Conservation (phyloP, 129 eudicot species). For the Scalesia atractyloides region DNA sequence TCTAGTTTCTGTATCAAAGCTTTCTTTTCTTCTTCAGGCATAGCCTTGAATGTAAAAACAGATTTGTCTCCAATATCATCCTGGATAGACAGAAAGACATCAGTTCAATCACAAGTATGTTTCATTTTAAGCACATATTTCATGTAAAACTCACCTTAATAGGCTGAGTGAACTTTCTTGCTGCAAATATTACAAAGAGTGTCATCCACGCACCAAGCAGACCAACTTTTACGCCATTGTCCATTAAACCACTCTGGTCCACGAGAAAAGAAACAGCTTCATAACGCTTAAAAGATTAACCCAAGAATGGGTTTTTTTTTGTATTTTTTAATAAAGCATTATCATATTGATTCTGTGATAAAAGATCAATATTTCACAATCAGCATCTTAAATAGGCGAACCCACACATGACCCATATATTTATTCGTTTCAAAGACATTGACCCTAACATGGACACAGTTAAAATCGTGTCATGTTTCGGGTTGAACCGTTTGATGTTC, state of each 20-base stretch:
- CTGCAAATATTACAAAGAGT: slow-evolving; percentile 76
- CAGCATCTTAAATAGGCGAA: background rate
- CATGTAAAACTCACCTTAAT: slow-evolving; percentile 58
- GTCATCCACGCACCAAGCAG: slow-evolving; percentile 84
- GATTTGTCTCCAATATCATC: slow-evolving; percentile 99
- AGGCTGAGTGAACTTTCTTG: slow-evolving; percentile 91
- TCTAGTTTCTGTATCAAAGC: slow-evolving; percentile 69
- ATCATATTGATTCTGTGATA: background rate
- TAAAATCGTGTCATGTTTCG: background rate
- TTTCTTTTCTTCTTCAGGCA: slow-evolving; percentile 73
- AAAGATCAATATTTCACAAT: background rate
- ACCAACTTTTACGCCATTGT: slow-evolving; percentile 61
- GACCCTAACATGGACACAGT: background rate
- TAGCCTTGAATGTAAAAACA: slow-evolving; percentile 73
- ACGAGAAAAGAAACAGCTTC: background rate
- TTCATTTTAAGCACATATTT: background rate
- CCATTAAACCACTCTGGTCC: slow-evolving; percentile 78
- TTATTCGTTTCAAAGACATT: background rate
- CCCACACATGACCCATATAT: background rate
- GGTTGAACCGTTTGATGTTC: no score
- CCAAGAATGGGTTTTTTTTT: background rate
- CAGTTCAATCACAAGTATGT: slow-evolving; percentile 13
- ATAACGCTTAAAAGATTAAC: background rate
- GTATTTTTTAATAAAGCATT: background rate
- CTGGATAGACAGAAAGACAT: slow-evolving; percentile 36